phyloP scores from a whole-genome alignment of 2,329 filamentous ascomycete species.

The Phoma sp. region DNA sequence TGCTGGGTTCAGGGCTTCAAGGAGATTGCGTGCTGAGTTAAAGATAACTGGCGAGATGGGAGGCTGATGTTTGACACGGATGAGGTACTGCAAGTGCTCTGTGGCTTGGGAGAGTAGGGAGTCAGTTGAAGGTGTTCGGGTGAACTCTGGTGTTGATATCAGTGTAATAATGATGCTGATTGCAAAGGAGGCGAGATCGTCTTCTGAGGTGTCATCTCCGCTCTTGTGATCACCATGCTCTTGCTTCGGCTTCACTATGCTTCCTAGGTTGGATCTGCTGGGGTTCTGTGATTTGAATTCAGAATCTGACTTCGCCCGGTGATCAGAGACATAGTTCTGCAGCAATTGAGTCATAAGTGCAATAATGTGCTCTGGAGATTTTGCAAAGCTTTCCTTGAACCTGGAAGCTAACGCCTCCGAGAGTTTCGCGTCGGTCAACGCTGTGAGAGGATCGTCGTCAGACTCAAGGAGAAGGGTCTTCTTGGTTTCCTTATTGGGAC shows the following conservation, averaged over 20 bases:
- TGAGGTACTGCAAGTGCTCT: constrained; percentile 32
- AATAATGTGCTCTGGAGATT: constrained; percentile 68
- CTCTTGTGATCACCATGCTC: not conserved
- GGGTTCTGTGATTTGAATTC: constrained; percentile 22
- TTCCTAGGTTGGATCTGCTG: constrained; percentile 34
- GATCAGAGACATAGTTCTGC: constrained; percentile 49
- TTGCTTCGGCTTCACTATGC: constrained; percentile 22
- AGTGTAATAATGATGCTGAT: constrained; percentile 50
- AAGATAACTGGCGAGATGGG: constrained; percentile 26
- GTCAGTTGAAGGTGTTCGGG: constrained; percentile 34
- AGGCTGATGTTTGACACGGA: constrained; percentile 11
- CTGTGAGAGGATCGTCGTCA: constrained; percentile 51
- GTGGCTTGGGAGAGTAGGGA: constrained; percentile 16
- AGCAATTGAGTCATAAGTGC: constrained; percentile 69
- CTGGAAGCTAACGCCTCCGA: constrained; percentile 70
- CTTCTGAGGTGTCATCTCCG: constrained; percentile 30
- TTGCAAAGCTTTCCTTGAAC: constrained; percentile 67
- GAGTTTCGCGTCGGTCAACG: constrained; percentile 65
- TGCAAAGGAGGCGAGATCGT: constrained; percentile 49
- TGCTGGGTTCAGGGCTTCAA: constrained; percentile 60
- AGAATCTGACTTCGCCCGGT: constrained; percentile 52
- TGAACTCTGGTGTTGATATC: constrained; percentile 42
- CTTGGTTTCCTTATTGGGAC: constrained; percentile 15
- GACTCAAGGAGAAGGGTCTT: constrained; percentile 38
- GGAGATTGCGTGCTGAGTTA: constrained; percentile 43